phyloP scores from a whole-genome alignment of 2,329 filamentous ascomycete species.

The Biscogniauxia marginata region DNA sequence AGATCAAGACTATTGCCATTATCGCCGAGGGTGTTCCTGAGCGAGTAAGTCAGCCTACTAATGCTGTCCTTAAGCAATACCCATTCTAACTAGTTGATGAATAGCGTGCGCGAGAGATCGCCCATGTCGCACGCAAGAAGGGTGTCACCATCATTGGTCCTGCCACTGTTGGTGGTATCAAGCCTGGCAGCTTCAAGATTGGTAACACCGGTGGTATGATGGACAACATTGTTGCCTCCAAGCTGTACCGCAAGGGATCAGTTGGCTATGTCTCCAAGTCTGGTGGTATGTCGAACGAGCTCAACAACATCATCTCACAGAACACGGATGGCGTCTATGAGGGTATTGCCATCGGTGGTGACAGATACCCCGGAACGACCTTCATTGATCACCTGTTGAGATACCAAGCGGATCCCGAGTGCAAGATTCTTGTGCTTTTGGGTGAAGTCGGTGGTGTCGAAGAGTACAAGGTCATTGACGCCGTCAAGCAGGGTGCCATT shows the following conservation, averaged over 20 bases:
- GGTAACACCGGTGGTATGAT: slow-evolving; percentile 99
- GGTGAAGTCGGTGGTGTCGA: slow-evolving; percentile 99
- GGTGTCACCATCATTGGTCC: slow-evolving; percentile 98
- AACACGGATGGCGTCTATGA: slow-evolving; percentile 98
- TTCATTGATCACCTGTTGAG: slow-evolving; percentile 98
- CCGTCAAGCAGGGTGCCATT: slow-evolving; percentile 89
- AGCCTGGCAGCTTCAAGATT: slow-evolving; percentile 99
- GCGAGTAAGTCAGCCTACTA: slow-evolving; percentile 62
- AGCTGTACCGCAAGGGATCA: slow-evolving; percentile 98
- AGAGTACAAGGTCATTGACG: slow-evolving; percentile 99
- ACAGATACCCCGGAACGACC: slow-evolving; percentile 96
- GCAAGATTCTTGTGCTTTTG: slow-evolving; percentile 94
- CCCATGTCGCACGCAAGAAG: slow-evolving; percentile 96
- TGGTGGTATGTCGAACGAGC: slow-evolving; percentile 99
- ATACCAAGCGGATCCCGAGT: slow-evolving; percentile 94
- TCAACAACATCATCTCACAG: slow-evolving; percentile 98
- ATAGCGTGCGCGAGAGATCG: slow-evolving; percentile 94
- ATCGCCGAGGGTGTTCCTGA: slow-evolving; percentile 99
- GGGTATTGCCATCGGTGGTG: slow-evolving; percentile 98
- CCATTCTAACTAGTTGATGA: slow-evolving; percentile 26
- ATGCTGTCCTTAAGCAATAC: background rate
- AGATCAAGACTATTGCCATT: slow-evolving; percentile 98
- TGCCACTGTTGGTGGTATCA: slow-evolving; percentile 98
- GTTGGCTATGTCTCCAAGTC: slow-evolving; percentile 99
- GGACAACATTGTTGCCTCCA: slow-evolving; percentile 99